Percentiles rank a stretch among this genome's conserved stretches.
Evolutionary conservation across 768 basidiomycete genomes (phyloP).

Genomic region (Nidularia pulvinata): DNA sequence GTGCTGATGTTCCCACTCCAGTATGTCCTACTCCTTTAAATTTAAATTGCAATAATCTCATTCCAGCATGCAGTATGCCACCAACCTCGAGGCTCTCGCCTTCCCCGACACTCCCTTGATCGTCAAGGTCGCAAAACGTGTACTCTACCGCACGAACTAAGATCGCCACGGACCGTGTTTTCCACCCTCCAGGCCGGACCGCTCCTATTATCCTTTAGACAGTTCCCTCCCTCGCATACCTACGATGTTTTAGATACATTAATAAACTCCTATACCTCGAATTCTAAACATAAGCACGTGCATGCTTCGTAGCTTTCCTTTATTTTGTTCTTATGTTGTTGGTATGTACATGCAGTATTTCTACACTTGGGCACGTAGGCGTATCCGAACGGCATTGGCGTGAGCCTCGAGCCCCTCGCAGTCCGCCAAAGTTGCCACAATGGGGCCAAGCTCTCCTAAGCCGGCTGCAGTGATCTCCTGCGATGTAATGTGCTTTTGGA

Average conservation of each 20-base stretch:
- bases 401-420: conserved; percentile 96
- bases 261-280: conserved; percentile 21
- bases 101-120: conserved; percentile 95
- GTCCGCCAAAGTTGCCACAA: conserved; percentile 88
- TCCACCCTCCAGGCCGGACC: background rate
- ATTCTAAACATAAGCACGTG: background rate
- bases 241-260: conserved; percentile 23
- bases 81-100: conserved; percentile 83
- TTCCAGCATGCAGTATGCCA: conserved; percentile 67
- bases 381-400: conserved; percentile 93
- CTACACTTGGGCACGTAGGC: conserved; percentile 36
- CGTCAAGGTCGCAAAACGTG: conserved; percentile 93
- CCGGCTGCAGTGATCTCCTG: conserved; percentile 88
- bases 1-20: conserved; percentile 97
- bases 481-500: conserved; percentile 99
- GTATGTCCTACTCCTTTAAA: conserved; percentile 16
- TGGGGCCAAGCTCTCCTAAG: conserved; percentile 76
- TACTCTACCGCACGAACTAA: conserved; percentile 88
- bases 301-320: conserved; percentile 1
- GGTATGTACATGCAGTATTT: background rate
- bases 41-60: too few species aligned
- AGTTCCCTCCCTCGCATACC: conserved; percentile 17
- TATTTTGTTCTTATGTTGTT: background rate
- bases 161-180: conserved; percentile 1
- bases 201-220: conserved; percentile 4